phyloP scores from a whole-genome alignment of 2,329 filamentous ascomycete genomes.

The Ascochyta koolunga region DNA sequence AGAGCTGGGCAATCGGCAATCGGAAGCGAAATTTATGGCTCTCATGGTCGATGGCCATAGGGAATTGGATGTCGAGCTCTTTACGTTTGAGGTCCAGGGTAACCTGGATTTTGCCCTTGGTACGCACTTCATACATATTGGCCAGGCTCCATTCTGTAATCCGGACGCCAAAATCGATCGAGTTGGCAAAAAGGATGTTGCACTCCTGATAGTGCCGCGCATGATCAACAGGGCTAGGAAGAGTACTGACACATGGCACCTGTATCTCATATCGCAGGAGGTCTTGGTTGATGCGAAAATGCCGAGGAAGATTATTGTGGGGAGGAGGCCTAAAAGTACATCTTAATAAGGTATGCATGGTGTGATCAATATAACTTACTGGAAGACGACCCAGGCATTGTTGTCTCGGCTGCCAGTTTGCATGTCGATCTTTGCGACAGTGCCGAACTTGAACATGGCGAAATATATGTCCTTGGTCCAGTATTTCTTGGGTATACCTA shows the following conservation, averaged over 20 bases:
- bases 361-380: slow-evolving; percentile 16
- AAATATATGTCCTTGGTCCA: slow-evolving; percentile 32
- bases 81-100: slow-evolving; percentile 53
- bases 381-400: slow-evolving; percentile 33
- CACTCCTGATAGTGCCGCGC: slow-evolving; percentile 31
- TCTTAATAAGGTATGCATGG: background rate
- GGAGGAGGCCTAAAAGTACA: slow-evolving; percentile 22
- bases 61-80: slow-evolving; percentile 55
- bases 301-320: slow-evolving; percentile 8
- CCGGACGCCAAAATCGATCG: slow-evolving; percentile 68
- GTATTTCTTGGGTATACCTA: slow-evolving; percentile 20
- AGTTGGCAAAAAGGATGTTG: slow-evolving; percentile 43
- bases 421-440: slow-evolving; percentile 40
- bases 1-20: slow-evolving; percentile 54
- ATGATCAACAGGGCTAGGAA: slow-evolving; percentile 33
- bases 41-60: slow-evolving; percentile 30
- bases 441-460: slow-evolving; percentile 31
- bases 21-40: slow-evolving; percentile 49
- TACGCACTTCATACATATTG: slow-evolving; percentile 58
- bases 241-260: background rate
- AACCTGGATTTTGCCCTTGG: slow-evolving; percentile 39
- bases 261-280: slow-evolving; percentile 16
- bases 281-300: slow-evolving; percentile 11
- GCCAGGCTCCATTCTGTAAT: slow-evolving; percentile 62
- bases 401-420: slow-evolving; percentile 7